A percentile compares a stretch with the other conserved stretches of the same genome.
phyloP scores from a whole-genome alignment of 169 alveolate species.

The Plasmodium chabaudi region DNA sequence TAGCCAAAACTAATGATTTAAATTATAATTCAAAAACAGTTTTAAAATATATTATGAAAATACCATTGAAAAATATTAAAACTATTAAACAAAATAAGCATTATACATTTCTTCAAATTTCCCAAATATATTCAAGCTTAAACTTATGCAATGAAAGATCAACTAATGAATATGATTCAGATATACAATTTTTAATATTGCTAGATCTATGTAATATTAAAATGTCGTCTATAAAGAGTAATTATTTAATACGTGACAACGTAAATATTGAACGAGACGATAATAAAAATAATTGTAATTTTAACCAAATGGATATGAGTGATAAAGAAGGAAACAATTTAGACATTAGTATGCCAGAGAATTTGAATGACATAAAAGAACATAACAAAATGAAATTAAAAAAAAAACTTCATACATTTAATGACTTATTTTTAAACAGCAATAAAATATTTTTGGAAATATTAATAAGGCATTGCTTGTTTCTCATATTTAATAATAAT shows the following conservation, averaged over 20 bases:
- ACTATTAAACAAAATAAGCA: conserved; percentile 10
- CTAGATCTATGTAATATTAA: conserved; percentile 40
- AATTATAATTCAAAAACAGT: conserved; percentile 48
- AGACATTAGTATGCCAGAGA: not conserved
- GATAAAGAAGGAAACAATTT: not conserved
- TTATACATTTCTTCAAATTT: conserved; percentile 63
- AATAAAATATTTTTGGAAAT: conserved; percentile 36
- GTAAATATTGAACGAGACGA: not conserved
- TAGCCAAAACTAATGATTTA: conserved; percentile 35
- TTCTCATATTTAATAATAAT: conserved; percentile 47
- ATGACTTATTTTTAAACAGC: conserved; percentile 40
- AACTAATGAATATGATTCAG: conserved; percentile 51
- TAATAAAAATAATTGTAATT: not conserved
- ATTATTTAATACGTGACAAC: conserved; percentile 3
- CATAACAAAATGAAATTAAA: not conserved
- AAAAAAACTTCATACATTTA: conserved; percentile 1
- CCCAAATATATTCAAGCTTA: conserved; percentile 55
- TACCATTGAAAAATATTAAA: conserved; percentile 47
- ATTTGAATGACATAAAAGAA: not conserved
- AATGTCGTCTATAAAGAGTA: not conserved
- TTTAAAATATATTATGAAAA: conserved; percentile 49
- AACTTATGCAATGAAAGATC: conserved; percentile 28
- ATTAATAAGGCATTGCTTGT: conserved; percentile 54
- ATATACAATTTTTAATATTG: conserved; percentile 57
- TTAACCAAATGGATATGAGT: not conserved